These are phyloP conservation scores for Thraustotheca clavata DNA, from an alignment of 352 stramenopile species.

Conservation along the genomic window DNA sequence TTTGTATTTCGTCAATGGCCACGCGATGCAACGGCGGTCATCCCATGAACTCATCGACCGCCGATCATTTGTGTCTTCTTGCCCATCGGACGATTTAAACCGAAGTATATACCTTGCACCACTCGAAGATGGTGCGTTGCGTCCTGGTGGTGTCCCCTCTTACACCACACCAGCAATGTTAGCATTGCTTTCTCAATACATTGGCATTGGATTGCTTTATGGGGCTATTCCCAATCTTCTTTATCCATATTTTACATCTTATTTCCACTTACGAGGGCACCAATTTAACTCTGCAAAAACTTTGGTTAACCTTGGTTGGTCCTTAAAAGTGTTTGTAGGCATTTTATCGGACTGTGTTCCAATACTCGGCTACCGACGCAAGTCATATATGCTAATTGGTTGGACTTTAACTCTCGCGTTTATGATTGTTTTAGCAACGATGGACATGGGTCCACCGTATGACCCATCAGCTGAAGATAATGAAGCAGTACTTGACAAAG, in stretches of 20 bases:
- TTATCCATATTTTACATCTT: conserved; percentile 48
- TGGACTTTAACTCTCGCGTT: conserved; percentile 33
- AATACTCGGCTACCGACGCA: conserved; percentile 71
- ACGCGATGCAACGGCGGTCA: background rate
- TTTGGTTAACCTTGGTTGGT: conserved; percentile 62
- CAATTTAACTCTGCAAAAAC: conserved; percentile 33
- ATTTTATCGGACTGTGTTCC: conserved; percentile 80
- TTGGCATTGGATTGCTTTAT: conserved; percentile 38
- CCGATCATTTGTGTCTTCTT: background rate
- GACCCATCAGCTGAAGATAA: background rate
- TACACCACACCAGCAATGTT: conserved; percentile 33
- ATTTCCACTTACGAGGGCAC: conserved; percentile 40
- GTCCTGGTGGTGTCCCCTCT: conserved; percentile 29
- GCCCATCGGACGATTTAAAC: background rate
- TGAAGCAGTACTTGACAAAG: conserved; percentile 23
- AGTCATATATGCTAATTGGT: conserved; percentile 77
- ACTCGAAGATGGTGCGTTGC: conserved; percentile 33
- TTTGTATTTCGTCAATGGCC: no score
- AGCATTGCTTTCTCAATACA: conserved; percentile 42
- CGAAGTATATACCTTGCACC: background rate
- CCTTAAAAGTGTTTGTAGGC: conserved; percentile 75
- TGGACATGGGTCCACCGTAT: conserved; percentile 34
- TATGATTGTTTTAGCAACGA: conserved; percentile 30
- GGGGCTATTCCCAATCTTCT: conserved; percentile 32
- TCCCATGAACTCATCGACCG: background rate